A percentile compares a stretch with the other conserved stretches of the same genome.
phyloP scores from a whole-genome alignment of 2,329 filamentous ascomycete genomes.

The Penicillium expansum region DNA sequence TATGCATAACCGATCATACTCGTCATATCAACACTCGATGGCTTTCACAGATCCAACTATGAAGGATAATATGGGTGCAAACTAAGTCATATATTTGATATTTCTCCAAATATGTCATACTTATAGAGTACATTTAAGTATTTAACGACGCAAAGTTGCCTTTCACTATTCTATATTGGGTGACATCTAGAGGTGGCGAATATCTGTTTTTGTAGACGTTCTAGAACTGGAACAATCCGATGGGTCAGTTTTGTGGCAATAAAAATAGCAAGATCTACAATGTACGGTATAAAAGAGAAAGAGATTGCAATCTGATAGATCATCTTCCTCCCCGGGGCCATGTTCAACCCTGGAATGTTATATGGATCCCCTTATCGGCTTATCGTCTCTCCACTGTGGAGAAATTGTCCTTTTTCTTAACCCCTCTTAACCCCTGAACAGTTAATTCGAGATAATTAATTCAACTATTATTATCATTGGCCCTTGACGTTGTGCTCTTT shows the following conservation, averaged over 20 bases:
- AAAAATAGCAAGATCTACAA: background rate
- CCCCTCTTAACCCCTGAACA: slow-evolving; percentile 23
- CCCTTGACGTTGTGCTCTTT: background rate
- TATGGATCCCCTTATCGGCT: background rate
- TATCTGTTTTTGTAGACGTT: background rate
- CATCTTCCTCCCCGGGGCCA: background rate
- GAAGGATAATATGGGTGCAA: too few relatives aligned
- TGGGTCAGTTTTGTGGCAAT: background rate
- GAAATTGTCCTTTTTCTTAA: slow-evolving; percentile 27
- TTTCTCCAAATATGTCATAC: background rate
- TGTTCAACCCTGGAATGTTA: background rate
- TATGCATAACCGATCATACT: background rate
- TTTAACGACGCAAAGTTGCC: background rate
- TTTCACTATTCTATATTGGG: background rate
- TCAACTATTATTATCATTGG: slow-evolving; percentile 2
- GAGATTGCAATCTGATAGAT: background rate
- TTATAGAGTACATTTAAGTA: background rate
- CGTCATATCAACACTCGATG: background rate
- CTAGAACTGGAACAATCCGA: background rate
- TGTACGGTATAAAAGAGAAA: background rate
- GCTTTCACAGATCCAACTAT: background rate
- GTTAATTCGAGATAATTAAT: background rate
- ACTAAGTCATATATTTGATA: too few relatives aligned
- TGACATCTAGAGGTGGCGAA: background rate
- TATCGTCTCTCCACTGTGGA: slow-evolving; percentile 30